These are phyloP conservation scores for Hanseniaspora singularis DNA, from an alignment of 805 yeast species.

Conservation along the genomic window DNA sequence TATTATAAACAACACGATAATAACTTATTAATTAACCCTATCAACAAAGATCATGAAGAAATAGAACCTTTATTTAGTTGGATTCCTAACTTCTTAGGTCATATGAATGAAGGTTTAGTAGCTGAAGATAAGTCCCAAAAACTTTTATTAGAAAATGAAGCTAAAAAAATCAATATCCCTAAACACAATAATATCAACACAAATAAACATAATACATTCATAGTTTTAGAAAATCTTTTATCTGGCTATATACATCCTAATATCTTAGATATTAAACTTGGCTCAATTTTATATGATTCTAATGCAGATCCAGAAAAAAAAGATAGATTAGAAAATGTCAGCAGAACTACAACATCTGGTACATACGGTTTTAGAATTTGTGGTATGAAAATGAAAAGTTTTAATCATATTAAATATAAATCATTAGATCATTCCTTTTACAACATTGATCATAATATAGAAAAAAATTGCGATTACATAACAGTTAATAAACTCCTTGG, in stretches of 20 bases:
- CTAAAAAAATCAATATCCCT: background rate
- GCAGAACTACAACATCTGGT: constrained; percentile 69
- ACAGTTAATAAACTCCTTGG: constrained; percentile 63
- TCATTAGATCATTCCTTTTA: constrained; percentile 19
- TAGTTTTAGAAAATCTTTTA: constrained; percentile 63
- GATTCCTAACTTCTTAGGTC: constrained; percentile 26
- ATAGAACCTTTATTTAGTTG: constrained; percentile 23
- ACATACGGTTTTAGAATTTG: constrained; percentile 65
- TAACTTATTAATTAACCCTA: background rate
- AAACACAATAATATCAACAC: background rate
- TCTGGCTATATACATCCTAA: constrained; percentile 54
- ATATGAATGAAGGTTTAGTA: constrained; percentile 21
- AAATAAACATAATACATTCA: constrained; percentile 27
- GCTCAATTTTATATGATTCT: constrained; percentile 57
- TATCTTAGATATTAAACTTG: constrained; percentile 74
- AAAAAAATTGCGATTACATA: constrained; percentile 33
- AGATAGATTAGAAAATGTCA: constrained; percentile 49
- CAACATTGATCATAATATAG: constrained; percentile 16
- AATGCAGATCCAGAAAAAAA: constrained; percentile 47
- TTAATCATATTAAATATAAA: constrained; percentile 4
- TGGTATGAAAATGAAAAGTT: constrained; percentile 58
- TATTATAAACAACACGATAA: constrained; percentile 17
- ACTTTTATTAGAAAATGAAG: background rate
- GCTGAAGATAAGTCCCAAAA: constrained; percentile 9
- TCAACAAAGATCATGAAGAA: constrained; percentile 16